Evolutionary conservation across 2,329 filamentous ascomycete species (phyloP), one percentile per base, ranked within the genome.

Genomic region (Fusarium clavum): DNA sequence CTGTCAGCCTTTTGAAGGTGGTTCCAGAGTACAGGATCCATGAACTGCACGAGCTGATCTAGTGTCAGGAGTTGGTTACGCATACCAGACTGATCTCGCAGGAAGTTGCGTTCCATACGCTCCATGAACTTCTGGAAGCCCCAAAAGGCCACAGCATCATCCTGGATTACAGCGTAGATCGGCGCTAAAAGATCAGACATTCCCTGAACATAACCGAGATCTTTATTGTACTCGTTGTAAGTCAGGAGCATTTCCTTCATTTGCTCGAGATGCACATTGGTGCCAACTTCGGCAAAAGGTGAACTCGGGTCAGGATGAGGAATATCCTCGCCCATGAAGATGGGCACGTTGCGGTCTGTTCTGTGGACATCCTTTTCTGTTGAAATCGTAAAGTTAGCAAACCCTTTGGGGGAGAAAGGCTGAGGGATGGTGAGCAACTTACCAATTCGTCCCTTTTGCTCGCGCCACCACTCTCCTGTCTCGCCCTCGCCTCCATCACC

Each of bases 161-260:
- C 97, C 82, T 99, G 96, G 82, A 98, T 91, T 24, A 99, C 94
- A 6, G 96, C 96, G 77, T 99, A 99, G 64, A 99, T 94, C 3
- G 96, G 96, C 0, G 96, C 94, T 11, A 99, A 88, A 2, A 99
- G 88, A 80, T 99, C 96, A 14, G 94, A 98, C 96, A 99, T 99
- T 66, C 96, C 96, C 83, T 99, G 96, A 3, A 99, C 96, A 77
- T 99, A 99, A 51, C 97, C 96, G 5, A 99, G 87, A 62, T 96
- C 93, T 63, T 90, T 92, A 82, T 99, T 99, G 82, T 97, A 97
- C 81, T 99, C 96, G 78, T 99, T 98, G 80, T 99, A 99, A 0
- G 96, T 98, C 20, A 99, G 86, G 1, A 99, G 90, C 93, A 99
- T 97, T 79, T 99, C 96, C 82, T 99, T 99, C 89, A 99, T 93